Conservation (phyloP, 768 basidiomycete genomes). For the Russula griseocarnosa region DNA sequence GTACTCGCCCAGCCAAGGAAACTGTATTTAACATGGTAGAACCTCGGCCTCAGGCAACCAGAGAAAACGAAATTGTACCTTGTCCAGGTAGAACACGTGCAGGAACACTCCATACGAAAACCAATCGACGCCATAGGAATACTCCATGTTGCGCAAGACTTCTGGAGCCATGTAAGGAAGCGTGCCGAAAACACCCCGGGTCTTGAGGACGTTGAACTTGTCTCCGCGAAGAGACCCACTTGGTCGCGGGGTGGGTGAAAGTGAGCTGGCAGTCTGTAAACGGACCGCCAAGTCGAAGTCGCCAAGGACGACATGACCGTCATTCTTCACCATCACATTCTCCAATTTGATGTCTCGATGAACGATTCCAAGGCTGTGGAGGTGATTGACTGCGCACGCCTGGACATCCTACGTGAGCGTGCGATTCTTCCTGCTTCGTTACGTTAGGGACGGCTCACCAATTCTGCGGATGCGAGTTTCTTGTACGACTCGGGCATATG, state of each 20-base stretch:
- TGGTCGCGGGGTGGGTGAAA: background rate
- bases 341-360: conserved; percentile 97
- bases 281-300: conserved; percentile 61
- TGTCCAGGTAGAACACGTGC: conserved; percentile 17
- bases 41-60: too few relatives aligned
- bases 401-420: conserved; percentile 15
- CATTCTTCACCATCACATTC: conserved; percentile 86
- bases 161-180: conserved; percentile 28
- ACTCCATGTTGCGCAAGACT: conserved; percentile 15
- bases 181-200: conserved; percentile 20
- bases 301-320: conserved; percentile 84
- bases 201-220: background rate
- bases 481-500: conserved; percentile 17
- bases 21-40: conserved; percentile 5
- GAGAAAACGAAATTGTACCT: conserved; percentile 4
- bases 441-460: conserved; percentile 31
- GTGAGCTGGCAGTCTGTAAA: conserved; percentile 5
- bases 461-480: conserved; percentile 38
- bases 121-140: conserved; percentile 26
- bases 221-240: background rate
- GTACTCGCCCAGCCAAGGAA: conserved; percentile 23
- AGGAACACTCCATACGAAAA: conserved; percentile 27
- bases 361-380: conserved; percentile 88
- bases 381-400: conserved; percentile 68
- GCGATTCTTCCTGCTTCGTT: background rate